A percentile compares a stretch with the other conserved stretches of the same genome.
These are phyloP conservation scores for Blastobotrys capitulatus DNA, from an alignment of 1,139 yeast species.

Conservation along the genomic window DNA sequence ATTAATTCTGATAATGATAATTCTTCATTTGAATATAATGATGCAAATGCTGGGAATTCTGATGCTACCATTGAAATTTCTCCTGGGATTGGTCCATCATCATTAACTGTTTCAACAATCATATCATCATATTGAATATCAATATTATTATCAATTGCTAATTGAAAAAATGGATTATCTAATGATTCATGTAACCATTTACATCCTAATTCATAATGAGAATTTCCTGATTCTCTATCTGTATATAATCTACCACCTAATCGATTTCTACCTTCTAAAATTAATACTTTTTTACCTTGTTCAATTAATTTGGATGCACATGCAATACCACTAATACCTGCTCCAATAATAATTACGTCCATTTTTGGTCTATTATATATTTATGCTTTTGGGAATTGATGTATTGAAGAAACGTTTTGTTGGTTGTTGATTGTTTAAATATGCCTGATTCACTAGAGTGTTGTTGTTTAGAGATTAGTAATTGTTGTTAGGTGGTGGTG, in stretches of 20 bases:
- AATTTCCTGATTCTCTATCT: slow-evolving; percentile 22
- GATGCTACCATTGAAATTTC: slow-evolving; percentile 41
- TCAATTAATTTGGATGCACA: slow-evolving; percentile 59
- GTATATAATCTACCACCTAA: slow-evolving; percentile 47
- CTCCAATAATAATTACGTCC: slow-evolving; percentile 45
- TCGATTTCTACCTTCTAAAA: slow-evolving; percentile 54
- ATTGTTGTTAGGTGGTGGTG: too few relatives aligned
- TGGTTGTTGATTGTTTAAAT: too few relatives aligned
- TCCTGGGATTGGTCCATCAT: slow-evolving; percentile 33
- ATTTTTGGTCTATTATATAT: too few relatives aligned
- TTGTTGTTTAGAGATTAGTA: too few relatives aligned
- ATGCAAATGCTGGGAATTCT: slow-evolving; percentile 59
- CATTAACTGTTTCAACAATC: slow-evolving; percentile 31
- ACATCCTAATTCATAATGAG: slow-evolving; percentile 63
- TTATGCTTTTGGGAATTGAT: too few relatives aligned
- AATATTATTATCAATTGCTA: slow-evolving; percentile 28
- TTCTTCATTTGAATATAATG: slow-evolving; percentile 45
- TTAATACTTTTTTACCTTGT: slow-evolving; percentile 40
- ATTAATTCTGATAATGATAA: slow-evolving; percentile 49
- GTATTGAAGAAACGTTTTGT: too few relatives aligned
- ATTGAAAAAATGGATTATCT: slow-evolving; percentile 46
- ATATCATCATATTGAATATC: slow-evolving; percentile 43
- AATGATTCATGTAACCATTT: slow-evolving; percentile 86
- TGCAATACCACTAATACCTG: slow-evolving; percentile 76
- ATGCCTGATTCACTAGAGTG: too few relatives aligned